Percentiles rank a stretch among this genome's conserved stretches.
Evolutionary conservation across 129 eudicot species (phyloP).

Genomic region (Lactuca sativa): DNA sequence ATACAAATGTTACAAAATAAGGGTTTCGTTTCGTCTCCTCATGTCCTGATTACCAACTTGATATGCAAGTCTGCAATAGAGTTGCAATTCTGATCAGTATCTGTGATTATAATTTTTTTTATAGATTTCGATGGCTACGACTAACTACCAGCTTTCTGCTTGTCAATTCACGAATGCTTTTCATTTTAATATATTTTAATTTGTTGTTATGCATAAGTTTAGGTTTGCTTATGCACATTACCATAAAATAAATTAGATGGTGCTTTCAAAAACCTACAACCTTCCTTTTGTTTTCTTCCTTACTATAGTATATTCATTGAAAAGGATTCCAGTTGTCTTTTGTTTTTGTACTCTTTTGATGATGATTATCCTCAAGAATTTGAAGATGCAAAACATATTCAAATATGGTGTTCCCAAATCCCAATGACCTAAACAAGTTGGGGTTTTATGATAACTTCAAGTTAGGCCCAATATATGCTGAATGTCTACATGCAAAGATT

Average conservation of each 20-base stretch:
- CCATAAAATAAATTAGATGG: slow-evolving; percentile 11
- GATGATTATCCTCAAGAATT: neutral
- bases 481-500: neutral
- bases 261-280: slow-evolving; percentile 22
- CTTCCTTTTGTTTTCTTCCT: slow-evolving; percentile 14
- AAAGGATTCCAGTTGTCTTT: neutral
- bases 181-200: neutral
- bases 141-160: neutral
- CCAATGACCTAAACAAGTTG: slow-evolving; percentile 1
- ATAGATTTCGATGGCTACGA: neutral
- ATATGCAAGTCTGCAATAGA: neutral
- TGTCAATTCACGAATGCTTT: neutral
- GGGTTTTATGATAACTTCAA: neutral
- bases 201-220: neutral
- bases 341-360: neutral
- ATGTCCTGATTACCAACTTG: neutral
- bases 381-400: neutral
- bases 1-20: neutral
- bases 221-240: slow-evolving; percentile 17
- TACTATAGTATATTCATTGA: too few relatives aligned
- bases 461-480: slow-evolving; percentile 2
- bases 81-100: neutral
- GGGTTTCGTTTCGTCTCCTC: neutral
- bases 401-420: slow-evolving; percentile 7
- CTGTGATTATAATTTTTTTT: neutral